Percentiles rank a stretch among this genome's conserved stretches.
phyloP scores from a whole-genome alignment of 371 early-diverging fungal genomes.

The Cokeromyces recurvatus region DNA sequence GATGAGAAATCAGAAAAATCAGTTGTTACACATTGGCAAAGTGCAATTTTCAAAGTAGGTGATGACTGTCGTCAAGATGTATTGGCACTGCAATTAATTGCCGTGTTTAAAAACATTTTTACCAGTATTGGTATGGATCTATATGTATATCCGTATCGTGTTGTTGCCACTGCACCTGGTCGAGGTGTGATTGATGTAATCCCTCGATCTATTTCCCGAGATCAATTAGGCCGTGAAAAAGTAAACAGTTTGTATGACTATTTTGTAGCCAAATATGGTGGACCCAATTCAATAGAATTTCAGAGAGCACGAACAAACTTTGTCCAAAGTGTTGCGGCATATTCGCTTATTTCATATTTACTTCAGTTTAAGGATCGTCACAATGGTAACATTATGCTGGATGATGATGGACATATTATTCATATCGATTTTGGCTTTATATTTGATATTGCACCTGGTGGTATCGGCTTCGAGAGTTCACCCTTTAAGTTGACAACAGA shows the following conservation, averaged over 20 bases:
- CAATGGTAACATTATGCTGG: conserved; percentile 99
- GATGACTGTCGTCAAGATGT: conserved; percentile 99
- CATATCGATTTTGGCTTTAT: conserved; percentile 99
- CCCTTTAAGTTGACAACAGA: conserved; percentile 99
- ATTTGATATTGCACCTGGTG: conserved; percentile 98
- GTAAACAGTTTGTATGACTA: conserved; percentile 96
- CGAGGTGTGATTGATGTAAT: conserved; percentile 99
- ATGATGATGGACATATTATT: conserved; percentile 95
- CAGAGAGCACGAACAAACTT: conserved; percentile 93
- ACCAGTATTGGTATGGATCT: conserved; percentile 88
- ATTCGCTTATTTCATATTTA: conserved; percentile 94
- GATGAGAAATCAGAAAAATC: conserved; percentile 16
- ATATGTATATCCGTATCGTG: conserved; percentile 97
- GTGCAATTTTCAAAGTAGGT: conserved; percentile 99
- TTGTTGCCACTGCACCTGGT: conserved; percentile 97
- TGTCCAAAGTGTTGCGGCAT: conserved; percentile 96
- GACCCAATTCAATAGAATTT: conserved; percentile 86
- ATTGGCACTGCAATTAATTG: conserved; percentile 96
- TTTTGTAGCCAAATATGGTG: conserved; percentile 93
- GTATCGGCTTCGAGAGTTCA: conserved; percentile 95
- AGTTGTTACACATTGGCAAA: conserved; percentile 49
- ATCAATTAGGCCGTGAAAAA: conserved; percentile 97
- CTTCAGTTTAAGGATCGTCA: conserved; percentile 99
- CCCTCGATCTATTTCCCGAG: conserved; percentile 97
- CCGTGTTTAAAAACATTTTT: conserved; percentile 97